Conservation (phyloP, 1,139 yeast species). For the Pneumocystis sp. region DNA sequence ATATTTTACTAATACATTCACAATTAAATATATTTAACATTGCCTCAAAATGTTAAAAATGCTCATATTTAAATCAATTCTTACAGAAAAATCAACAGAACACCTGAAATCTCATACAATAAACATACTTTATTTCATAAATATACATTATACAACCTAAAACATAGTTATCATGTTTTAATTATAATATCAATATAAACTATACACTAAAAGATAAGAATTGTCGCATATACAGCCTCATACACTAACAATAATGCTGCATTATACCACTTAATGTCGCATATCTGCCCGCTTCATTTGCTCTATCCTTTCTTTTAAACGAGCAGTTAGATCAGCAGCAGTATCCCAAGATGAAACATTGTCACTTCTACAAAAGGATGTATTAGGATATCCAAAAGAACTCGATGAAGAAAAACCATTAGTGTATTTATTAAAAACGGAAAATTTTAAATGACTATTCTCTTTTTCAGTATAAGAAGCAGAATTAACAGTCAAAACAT, state of each 20-base stretch:
- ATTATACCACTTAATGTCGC: neutral
- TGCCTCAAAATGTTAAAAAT: neutral
- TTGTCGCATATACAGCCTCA: neutral
- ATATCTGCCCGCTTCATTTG: slow-evolving; percentile 44
- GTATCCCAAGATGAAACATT: slow-evolving; percentile 44
- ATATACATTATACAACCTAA: neutral
- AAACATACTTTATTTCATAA: neutral
- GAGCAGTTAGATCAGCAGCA: slow-evolving; percentile 80
- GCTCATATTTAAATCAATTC: neutral
- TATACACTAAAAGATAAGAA: neutral
- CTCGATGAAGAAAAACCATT: neutral
- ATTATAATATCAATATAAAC: neutral
- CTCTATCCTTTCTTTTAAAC: slow-evolving; percentile 72
- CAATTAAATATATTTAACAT: neutral
- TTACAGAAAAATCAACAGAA: neutral
- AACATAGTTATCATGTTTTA: neutral
- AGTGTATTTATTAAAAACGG: neutral
- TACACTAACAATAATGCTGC: neutral
- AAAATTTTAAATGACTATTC: neutral
- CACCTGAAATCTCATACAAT: neutral
- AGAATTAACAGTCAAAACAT: neutral
- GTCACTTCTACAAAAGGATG: neutral
- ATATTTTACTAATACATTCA: neutral
- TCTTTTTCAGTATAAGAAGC: neutral
- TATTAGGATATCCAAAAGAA: neutral